Conservation (phyloP, 1,284 basidiomycete species). For the Ustilago nuda region DNA sequence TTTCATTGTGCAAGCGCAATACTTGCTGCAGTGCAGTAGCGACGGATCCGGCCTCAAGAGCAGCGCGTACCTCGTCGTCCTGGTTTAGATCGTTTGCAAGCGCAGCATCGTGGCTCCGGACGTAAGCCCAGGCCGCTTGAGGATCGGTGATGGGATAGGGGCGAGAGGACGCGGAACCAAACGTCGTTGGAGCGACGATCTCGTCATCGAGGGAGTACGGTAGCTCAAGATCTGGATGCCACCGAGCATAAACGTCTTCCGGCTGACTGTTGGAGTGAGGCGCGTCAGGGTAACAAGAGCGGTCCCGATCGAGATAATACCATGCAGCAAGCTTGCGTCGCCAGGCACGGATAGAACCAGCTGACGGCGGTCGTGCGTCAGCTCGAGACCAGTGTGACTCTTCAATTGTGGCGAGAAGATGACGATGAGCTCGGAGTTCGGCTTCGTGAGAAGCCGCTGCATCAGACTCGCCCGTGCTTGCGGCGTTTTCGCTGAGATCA, state of each 20-base stretch:
- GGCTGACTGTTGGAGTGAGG: not conserved
- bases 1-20: slow-evolving; percentile 1
- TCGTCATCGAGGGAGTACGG: slow-evolving; percentile 38
- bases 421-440: slow-evolving; percentile 27
- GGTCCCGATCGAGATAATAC: slow-evolving; percentile 40
- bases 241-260: slow-evolving; percentile 26
- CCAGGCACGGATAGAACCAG: slow-evolving; percentile 31
- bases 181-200: slow-evolving; percentile 20
- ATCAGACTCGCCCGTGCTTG: not conserved
- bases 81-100: slow-evolving; percentile 18
- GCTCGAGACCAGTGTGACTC: slow-evolving; percentile 30
- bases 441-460: not conserved
- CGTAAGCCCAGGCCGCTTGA: slow-evolving; percentile 25
- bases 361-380: slow-evolving; percentile 12
- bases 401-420: slow-evolving; percentile 37
- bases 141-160: slow-evolving; percentile 35
- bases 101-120: slow-evolving; percentile 16
- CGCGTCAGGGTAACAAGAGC: slow-evolving; percentile 20
- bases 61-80: slow-evolving; percentile 23
- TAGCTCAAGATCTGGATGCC: slow-evolving; percentile 39
- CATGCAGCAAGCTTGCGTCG: slow-evolving; percentile 42
- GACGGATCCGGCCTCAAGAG: slow-evolving; percentile 18
- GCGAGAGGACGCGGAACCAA: slow-evolving; percentile 6
- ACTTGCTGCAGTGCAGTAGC: slow-evolving; percentile 15
- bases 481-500: not conserved